phyloP scores from a whole-genome alignment of 192 early-diverging fungal species.

The Umbelopsis vinacea region DNA sequence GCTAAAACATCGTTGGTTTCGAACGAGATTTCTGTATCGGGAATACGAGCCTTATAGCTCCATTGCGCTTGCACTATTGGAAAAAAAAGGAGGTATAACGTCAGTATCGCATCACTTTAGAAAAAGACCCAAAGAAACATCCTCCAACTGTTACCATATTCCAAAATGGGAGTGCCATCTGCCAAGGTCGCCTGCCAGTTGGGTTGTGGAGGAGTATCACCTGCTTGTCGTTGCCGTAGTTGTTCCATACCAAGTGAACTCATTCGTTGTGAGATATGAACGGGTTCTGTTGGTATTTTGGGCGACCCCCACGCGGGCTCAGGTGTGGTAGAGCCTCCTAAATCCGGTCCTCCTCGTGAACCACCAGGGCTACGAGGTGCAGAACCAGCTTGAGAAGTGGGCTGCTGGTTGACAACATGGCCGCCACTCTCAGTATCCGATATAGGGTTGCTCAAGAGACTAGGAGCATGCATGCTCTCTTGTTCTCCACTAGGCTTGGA shows the following conservation, averaged over 20 bases:
- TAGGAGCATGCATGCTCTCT: slow-evolving; percentile 7
- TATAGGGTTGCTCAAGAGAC: slow-evolving; percentile 5
- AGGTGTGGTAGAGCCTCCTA: slow-evolving; percentile 4
- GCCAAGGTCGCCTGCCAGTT: slow-evolving; percentile 3
- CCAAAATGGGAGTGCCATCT: slow-evolving; percentile 6
- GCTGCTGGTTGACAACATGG: neutral
- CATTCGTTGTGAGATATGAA: slow-evolving; percentile 16
- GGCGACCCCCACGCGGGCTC: neutral
- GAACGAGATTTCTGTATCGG: slow-evolving; percentile 54
- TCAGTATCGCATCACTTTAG: neutral
- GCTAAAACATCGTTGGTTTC: slow-evolving; percentile 49
- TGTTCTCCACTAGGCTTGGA: neutral
- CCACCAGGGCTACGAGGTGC: neutral
- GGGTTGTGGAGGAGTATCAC: neutral
- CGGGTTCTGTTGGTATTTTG: neutral
- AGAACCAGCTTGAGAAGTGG: neutral
- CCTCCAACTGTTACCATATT: slow-evolving; percentile 25
- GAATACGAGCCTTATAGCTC: slow-evolving; percentile 37
- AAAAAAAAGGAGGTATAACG: too few relatives aligned
- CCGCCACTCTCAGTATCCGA: slow-evolving; percentile 9
- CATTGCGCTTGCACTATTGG: neutral
- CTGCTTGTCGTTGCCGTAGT: neutral
- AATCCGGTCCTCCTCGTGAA: slow-evolving; percentile 6
- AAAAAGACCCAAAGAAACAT: slow-evolving; percentile 48
- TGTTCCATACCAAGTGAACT: slow-evolving; percentile 16